Conservation (phyloP, 768 basidiomycete species). For the Pleurotus salmoneostramineus region DNA sequence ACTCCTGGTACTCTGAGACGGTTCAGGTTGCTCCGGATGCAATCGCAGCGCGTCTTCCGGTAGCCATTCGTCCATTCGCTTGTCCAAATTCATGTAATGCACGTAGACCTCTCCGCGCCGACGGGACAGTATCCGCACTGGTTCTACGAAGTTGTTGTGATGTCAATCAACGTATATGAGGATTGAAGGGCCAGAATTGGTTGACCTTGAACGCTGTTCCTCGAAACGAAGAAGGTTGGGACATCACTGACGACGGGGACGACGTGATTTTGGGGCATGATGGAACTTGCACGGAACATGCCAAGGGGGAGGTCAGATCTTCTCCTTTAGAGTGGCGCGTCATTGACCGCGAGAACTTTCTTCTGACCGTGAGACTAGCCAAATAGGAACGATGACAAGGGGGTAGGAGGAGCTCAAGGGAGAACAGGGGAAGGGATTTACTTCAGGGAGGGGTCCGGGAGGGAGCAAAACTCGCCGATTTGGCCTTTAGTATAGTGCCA, state of each 20-base stretch:
- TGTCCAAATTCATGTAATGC: constrained; percentile 70
- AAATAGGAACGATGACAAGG: too few species aligned
- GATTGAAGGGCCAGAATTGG: too few species aligned
- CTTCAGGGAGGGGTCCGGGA: too few species aligned
- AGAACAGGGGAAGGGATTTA: too few species aligned
- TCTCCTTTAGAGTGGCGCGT: constrained; percentile 8
- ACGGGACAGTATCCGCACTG: constrained; percentile 50
- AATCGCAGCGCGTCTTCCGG: constrained; percentile 36
- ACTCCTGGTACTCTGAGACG: constrained; percentile 11
- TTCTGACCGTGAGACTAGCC: neutral
- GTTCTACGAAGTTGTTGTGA: constrained; percentile 23
- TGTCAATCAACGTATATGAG: too few species aligned
- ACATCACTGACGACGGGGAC: constrained; percentile 20
- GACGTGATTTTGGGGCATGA: constrained; percentile 25
- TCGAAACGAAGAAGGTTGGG: constrained; percentile 26
- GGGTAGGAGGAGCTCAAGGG: too few species aligned
- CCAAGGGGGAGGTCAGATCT: too few species aligned
- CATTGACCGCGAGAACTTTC: neutral
- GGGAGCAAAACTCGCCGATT: too few species aligned
- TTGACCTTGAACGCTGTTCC: constrained; percentile 25
- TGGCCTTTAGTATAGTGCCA: too few species aligned
- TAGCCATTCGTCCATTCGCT: constrained; percentile 75
- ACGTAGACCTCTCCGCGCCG: constrained; percentile 56
- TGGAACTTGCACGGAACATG: neutral
- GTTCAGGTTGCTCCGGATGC: constrained; percentile 14